A percentile compares a stretch with the other conserved stretches of the same genome.
Evolutionary conservation across 352 stramenopile genomes (phyloP).

Genomic region (Ochromonadaceae sp.): DNA sequence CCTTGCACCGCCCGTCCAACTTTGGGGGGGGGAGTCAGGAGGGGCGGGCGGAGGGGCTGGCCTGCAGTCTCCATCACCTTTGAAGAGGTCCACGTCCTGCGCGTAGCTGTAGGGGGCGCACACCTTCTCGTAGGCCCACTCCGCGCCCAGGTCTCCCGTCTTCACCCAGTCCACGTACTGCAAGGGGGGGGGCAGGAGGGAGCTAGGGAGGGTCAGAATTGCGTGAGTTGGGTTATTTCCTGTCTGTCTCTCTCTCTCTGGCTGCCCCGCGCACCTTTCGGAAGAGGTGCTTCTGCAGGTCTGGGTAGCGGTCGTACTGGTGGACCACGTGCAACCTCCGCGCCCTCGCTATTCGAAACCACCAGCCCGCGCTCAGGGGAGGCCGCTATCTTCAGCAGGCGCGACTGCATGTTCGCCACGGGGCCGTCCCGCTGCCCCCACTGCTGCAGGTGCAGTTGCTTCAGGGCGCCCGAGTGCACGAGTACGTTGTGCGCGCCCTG

Average conservation of each 20-base stretch:
- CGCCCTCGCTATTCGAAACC: constrained; percentile 10
- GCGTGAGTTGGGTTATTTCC: too few species aligned
- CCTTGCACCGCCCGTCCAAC: too few species aligned
- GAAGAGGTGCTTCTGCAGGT: constrained; percentile 20
- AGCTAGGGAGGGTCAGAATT: not conserved
- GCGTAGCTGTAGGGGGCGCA: not conserved
- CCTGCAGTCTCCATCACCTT: constrained; percentile 21
- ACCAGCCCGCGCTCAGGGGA: not conserved
- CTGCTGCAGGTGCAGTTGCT: not conserved
- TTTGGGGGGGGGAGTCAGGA: too few species aligned
- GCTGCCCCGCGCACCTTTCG: constrained; percentile 15
- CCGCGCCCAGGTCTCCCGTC: constrained; percentile 2
- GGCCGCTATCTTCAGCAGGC: not conserved
- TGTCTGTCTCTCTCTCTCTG: too few species aligned
- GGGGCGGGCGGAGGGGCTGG: too few species aligned
- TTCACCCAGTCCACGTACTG: constrained; percentile 19
- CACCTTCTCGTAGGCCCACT: not conserved
- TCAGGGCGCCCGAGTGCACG: constrained; percentile 4
- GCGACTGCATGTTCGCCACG: constrained; percentile 25
- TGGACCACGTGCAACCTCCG: constrained; percentile 20
- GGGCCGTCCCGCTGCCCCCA: constrained; percentile 11
- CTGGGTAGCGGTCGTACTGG: constrained; percentile 27
- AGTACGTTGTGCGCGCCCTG: constrained; percentile 31
- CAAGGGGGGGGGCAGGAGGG: not conserved
- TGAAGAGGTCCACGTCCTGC: constrained; percentile 21